These are phyloP conservation scores for Neodidymelliopsis sp. DNA, from an alignment of 2,329 filamentous ascomycete genomes.

Conservation along the genomic window DNA sequence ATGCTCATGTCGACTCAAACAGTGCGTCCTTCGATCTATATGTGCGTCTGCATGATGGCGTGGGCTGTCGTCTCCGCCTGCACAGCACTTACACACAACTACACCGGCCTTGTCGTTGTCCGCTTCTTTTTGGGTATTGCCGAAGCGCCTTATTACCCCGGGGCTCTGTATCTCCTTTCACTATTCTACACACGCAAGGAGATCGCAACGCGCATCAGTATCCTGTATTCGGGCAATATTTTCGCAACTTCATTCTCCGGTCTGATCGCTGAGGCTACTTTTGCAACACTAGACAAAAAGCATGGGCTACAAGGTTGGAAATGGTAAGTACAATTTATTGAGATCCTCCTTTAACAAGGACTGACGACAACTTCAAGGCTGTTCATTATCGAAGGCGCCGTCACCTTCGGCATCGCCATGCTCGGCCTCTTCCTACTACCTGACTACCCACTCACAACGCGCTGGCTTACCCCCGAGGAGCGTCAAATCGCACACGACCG, in stretches of 20 bases:
- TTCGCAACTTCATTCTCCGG: conserved; percentile 22
- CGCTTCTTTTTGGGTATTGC: conserved; percentile 42
- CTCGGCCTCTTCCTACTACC: conserved; percentile 52
- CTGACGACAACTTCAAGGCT: conserved; percentile 5
- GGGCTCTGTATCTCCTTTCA: conserved; percentile 66
- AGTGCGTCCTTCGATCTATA: conserved; percentile 44
- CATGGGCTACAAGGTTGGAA: conserved; percentile 27
- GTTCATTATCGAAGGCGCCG: conserved; percentile 35
- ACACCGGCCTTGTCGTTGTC: conserved; percentile 36
- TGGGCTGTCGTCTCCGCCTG: conserved; percentile 44
- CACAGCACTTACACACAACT: conserved; percentile 38
- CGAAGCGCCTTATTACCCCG: conserved; percentile 62
- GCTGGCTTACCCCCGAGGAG: conserved; percentile 56
- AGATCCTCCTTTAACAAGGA: too few relatives aligned
- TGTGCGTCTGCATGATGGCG: conserved; percentile 38
- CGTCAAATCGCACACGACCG: conserved; percentile 45
- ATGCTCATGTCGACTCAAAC: conserved; percentile 51
- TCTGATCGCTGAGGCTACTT: conserved; percentile 26
- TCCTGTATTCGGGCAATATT: conserved; percentile 20
- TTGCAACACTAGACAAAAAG: conserved; percentile 23
- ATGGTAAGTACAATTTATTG: conserved; percentile 1
- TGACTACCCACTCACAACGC: conserved; percentile 46
- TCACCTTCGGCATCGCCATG: conserved; percentile 39
- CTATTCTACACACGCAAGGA: conserved; percentile 69
- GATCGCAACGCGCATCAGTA: conserved; percentile 31